Base-by-base conservation (phyloP, 2,329 filamentous ascomycete species). In the Trichoderma semiorbis region DNA sequence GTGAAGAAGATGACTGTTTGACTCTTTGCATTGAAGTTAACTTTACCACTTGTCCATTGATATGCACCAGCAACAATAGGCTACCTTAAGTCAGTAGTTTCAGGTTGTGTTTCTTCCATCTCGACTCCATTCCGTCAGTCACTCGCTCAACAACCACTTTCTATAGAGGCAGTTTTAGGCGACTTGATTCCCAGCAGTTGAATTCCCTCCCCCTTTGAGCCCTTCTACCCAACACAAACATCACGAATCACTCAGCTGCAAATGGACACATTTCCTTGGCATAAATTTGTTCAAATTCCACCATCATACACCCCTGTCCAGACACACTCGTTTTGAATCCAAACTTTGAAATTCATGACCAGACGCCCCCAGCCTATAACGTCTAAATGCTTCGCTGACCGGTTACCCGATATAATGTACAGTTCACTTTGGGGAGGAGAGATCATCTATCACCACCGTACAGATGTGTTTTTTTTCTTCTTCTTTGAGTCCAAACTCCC, bases 381-480 rank as follows among this genome's bases (percentile, higher is more conserved):
- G 82, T 85, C 83, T 85, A 85, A 64, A 83, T 84, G 81, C 81
- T 67, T 82, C 81, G 81, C 80, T 80, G 79, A 78, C 79, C 79
- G 73, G 77, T 66, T 80, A 77, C 80, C 80, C 77, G 78, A 78
- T 81, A 80, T 86, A 86, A 81, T 85, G 82, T 87, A 86, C 84
- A 87, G 78, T 81, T 76, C 80, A 70, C 80, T 82, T 80, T 83
- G 82, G 79, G 81, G 85, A 85, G 85, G 83, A 86, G 85, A 85
- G 84, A 87, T 85, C 81, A 81, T 85, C 83, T 81, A 81, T 84
- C 81, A 80, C 81, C 81, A 84, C 30, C 43, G 50, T 39, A 43
- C 21, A 69, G 55, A 30, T 43, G 39, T 61, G 34, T 68, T 58
- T 66, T 26, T 60, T 24, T 34, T 43, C n/a, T 16, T 34, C 39